A percentile compares a stretch with the other conserved stretches of the same genome.
Evolutionary conservation across 441 rosid species (phyloP).

Genomic region (Erysimum cheiri): DNA sequence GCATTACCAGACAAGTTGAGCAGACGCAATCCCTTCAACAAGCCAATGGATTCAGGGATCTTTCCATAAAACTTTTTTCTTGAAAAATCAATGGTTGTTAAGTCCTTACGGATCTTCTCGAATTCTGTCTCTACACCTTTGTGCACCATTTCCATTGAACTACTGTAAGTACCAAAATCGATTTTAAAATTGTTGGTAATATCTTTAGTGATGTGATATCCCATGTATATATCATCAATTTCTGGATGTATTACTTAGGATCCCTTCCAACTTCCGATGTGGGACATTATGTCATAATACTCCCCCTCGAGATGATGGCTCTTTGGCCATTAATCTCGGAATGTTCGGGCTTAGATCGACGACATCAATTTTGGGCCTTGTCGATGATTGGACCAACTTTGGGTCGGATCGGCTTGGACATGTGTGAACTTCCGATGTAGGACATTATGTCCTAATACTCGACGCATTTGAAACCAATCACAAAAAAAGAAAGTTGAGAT

Average conservation of each 20-base stretch:
- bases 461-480: background rate
- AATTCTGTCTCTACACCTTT: background rate
- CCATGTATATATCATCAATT: background rate
- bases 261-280: too few species aligned
- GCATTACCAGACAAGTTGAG: background rate
- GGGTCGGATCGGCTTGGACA: too few species aligned
- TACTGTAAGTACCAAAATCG: background rate
- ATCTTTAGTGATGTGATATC: background rate
- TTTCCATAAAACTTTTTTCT: constrained; percentile 1
- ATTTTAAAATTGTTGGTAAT: too few species aligned
- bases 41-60: constrained; percentile 4
- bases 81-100: background rate
- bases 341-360: too few species aligned
- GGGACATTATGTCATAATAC: too few species aligned
- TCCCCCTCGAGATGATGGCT: too few species aligned
- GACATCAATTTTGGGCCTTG: too few species aligned
- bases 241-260: too few species aligned
- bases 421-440: too few species aligned
- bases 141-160: background rate
- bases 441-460: too few species aligned
- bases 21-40: background rate
- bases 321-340: too few species aligned
- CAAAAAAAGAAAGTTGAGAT: constrained; percentile 6
- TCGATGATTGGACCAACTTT: too few species aligned
- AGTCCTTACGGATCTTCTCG: background rate